Evolutionary conservation across 2,329 filamentous ascomycete genomes (phyloP).

Genomic region (Colletotrichum sp.): DNA sequence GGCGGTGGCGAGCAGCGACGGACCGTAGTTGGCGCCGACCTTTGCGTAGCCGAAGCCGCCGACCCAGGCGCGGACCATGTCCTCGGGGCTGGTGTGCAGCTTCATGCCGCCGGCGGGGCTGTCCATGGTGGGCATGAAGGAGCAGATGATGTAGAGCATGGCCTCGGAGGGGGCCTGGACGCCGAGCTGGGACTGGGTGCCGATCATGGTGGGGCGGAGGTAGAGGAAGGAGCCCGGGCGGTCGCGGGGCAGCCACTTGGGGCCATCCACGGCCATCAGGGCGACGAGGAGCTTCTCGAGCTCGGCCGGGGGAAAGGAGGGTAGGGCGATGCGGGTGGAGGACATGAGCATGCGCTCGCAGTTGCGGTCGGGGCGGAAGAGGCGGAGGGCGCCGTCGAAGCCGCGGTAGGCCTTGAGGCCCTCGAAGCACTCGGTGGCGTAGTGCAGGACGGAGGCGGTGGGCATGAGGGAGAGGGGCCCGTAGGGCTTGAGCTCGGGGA

Average conservation of each 20-base stretch:
- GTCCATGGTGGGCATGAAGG: conserved; percentile 64
- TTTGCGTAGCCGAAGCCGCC: conserved; percentile 93
- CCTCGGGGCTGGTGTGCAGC: conserved; percentile 78
- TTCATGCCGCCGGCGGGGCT: conserved; percentile 64
- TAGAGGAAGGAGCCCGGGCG: conserved; percentile 78
- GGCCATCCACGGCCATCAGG: conserved; percentile 74
- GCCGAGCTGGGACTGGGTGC: conserved; percentile 79
- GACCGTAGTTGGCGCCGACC: conserved; percentile 92
- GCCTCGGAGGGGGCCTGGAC: conserved; percentile 82
- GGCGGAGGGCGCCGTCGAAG: conserved; percentile 72
- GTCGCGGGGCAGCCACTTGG: conserved; percentile 78
- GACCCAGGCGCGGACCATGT: conserved; percentile 90
- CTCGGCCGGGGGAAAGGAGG: conserved; percentile 72
- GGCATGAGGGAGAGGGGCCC: conserved; percentile 80
- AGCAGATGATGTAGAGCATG: conserved; percentile 84
- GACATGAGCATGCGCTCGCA: conserved; percentile 68
- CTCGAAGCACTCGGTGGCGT: conserved; percentile 91
- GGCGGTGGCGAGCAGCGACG: conserved; percentile 72
- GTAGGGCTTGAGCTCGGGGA: conserved; percentile 77
- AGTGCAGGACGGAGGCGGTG: conserved; percentile 82
- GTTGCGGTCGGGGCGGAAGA: conserved; percentile 81
- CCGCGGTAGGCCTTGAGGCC: conserved; percentile 84
- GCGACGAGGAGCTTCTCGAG: conserved; percentile 76
- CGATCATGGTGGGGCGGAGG: conserved; percentile 86
- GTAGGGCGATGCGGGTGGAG: conserved; percentile 72